Evolutionary conservation across 495 filamentous ascomycete genomes (phyloP).

Genomic region (Neurospora sp.): DNA sequence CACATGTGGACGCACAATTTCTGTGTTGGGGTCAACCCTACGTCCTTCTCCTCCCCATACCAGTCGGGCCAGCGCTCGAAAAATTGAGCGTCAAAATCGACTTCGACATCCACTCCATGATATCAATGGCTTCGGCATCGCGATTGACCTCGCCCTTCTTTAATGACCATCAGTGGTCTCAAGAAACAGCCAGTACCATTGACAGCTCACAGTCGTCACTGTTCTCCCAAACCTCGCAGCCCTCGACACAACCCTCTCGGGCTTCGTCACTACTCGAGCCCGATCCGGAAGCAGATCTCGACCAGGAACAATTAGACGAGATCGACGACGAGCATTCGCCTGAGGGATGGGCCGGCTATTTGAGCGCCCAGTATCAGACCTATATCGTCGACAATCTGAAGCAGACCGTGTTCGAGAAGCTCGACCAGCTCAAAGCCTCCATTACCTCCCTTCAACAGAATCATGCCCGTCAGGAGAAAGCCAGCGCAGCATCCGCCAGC

Average conservation of each 20-base stretch:
- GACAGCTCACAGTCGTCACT: neutral
- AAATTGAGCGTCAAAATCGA: too few relatives aligned
- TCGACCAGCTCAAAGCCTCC: slow-evolving; percentile 3
- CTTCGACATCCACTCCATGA: neutral
- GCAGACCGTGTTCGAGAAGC: slow-evolving; percentile 8
- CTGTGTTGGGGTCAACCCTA: neutral
- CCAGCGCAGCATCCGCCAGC: slow-evolving; percentile 1
- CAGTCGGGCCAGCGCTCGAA: too few relatives aligned
- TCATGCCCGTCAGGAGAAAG: slow-evolving; percentile 4
- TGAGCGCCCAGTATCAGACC: slow-evolving; percentile 16
- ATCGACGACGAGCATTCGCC: neutral
- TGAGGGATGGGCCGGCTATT: slow-evolving; percentile 14
- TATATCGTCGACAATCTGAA: slow-evolving; percentile 11
- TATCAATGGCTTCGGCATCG: neutral
- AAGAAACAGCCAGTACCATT: neutral
- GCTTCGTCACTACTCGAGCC: neutral
- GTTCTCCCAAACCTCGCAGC: neutral
- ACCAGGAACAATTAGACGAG: neutral
- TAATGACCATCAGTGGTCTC: neutral
- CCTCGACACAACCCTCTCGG: neutral
- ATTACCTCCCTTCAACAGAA: slow-evolving; percentile 10
- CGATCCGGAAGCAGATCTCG: neutral
- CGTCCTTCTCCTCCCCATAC: neutral
- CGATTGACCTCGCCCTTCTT: neutral
- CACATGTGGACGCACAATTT: neutral